Conservation (phyloP, 2,329 filamentous ascomycete species). For the Sarocladium brachiariae region DNA sequence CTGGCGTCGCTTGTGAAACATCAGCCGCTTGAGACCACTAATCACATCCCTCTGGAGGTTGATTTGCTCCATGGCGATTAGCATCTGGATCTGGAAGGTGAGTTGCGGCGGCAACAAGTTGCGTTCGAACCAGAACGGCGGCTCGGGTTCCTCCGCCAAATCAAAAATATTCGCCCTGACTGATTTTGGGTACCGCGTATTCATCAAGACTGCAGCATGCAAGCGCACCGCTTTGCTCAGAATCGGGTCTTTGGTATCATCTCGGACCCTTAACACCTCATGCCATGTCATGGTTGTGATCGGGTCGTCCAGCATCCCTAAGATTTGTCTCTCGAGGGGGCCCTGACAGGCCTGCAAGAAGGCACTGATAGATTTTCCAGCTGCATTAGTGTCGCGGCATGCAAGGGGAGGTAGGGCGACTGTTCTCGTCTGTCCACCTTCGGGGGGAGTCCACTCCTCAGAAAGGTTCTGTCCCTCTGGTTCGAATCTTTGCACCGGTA, state of each 20-base stretch:
- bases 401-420: neutral
- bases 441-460: neutral
- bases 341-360: neutral
- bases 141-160: neutral
- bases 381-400: neutral
- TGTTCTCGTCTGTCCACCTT: neutral
- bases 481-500: neutral
- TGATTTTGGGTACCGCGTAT: neutral
- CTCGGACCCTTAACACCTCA: conserved; percentile 4
- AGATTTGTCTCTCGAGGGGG: neutral
- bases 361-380: neutral
- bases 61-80: neutral
- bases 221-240: neutral
- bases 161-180: conserved; percentile 2
- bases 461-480: neutral
- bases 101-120: neutral
- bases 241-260: neutral
- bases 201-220: neutral
- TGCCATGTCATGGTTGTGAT: neutral
- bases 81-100: conserved; percentile 1
- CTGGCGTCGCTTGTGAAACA: neutral
- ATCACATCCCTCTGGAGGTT: neutral
- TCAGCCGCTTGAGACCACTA: neutral
- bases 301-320: neutral
- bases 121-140: conserved; percentile 5